Evolutionary conservation across 106 monocot genomes (phyloP), one percentile per base, ranked within the genome.

Genomic region (Acorus calamus): DNA sequence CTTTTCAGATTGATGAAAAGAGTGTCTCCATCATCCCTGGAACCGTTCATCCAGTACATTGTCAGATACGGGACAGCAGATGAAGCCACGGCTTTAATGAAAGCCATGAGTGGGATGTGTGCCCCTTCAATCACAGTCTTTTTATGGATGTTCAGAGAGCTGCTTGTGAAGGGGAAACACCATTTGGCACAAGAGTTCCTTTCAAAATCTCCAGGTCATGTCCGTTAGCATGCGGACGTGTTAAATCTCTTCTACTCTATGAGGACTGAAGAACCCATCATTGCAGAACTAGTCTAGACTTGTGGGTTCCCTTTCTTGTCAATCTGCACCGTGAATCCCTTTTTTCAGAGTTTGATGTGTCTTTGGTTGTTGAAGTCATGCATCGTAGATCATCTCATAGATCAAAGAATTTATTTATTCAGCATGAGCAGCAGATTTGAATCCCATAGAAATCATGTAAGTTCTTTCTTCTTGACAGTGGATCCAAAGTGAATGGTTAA

Each of bases 161-260:
- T 85, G 10, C 65, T 89, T 57, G 60, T 72, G 49, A 76, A 76
- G 43, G 79, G 74, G 61, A 79, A 79, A 69, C 74, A 74, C 65
- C 62, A 80, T 42, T 73, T 77, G 47, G 85, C 84, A n/a, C 74
- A 85, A 56, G 84, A 77, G 66, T 44, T 89, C 57, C 79, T 82
- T 50, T 82, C 68, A n/a, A 72, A 62, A 44, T 74, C 79, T 49
- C 89, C 85, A 14, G 79, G 85, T 2, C 54, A 50, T 70, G 79
- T 89, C 6, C 74, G 77, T 52, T 79, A 79, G 60, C 78, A 84
- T 77, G 81, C 62, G n/a, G 78, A 84, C 70, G 74, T 89, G 6
- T 68, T 89, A 69, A 69, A 79, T 64, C 81, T 85, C 53, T 82
- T 85, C 74, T 79, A 69, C 66, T 65, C 55, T 3, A 72, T 78